phyloP scores from a whole-genome alignment of 176 grass and related monocot species.

The Eleusine indica region DNA sequence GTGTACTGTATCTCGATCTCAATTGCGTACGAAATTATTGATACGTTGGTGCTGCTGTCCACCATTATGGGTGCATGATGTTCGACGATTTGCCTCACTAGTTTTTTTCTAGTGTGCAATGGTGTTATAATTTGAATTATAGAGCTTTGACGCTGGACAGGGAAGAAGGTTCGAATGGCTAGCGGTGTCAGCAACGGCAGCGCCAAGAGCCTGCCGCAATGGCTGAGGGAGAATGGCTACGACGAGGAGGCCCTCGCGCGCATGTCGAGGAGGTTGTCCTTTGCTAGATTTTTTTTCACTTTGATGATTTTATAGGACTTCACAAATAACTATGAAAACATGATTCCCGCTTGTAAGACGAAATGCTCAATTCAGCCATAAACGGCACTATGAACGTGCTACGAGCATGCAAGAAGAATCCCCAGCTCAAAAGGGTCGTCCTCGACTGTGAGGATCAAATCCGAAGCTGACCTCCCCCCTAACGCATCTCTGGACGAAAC shows the following conservation, averaged over 20 bases:
- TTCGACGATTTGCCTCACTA: conserved; percentile 36
- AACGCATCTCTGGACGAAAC: conserved; percentile 65
- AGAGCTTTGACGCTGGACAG: background rate
- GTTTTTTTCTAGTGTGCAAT: background rate
- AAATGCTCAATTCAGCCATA: conserved; percentile 59
- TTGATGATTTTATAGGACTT: background rate
- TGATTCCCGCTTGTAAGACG: conserved; percentile 14
- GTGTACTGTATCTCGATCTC: background rate
- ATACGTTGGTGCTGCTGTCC: no score
- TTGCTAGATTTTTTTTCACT: background rate
- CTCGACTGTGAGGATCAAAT: conserved; percentile 67
- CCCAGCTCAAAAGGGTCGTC: conserved; percentile 66
- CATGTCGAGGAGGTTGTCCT: conserved; percentile 55
- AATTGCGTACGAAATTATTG: background rate
- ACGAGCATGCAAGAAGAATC: conserved; percentile 80
- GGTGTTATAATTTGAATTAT: background rate
- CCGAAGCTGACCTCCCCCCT: conserved; percentile 52
- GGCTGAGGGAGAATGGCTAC: conserved; percentile 81
- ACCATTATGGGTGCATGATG: background rate
- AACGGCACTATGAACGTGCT: conserved; percentile 83
- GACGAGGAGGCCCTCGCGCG: conserved; percentile 61
- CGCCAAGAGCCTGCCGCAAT: conserved; percentile 51
- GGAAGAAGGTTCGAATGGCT: conserved; percentile 36
- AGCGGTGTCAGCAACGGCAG: conserved; percentile 30
- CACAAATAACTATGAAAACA: background rate